Base-by-base conservation (phyloP, 164 flowering plant species). In the Buxus sempervirens region DNA sequence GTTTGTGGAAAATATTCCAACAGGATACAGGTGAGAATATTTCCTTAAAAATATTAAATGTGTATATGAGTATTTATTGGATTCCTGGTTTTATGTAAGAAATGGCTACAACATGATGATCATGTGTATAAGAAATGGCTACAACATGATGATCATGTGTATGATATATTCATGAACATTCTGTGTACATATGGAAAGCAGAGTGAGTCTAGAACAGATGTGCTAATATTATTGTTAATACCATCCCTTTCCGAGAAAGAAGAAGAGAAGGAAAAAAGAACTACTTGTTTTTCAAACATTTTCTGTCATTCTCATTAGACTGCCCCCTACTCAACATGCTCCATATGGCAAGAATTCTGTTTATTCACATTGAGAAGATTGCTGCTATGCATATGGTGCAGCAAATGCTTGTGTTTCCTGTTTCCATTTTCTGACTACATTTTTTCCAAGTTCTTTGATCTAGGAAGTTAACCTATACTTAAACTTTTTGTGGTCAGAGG, bases 1-100 rank as follows among this genome's bases (percentile, higher is more conserved):
- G 89, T 90, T 81, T 90, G 88, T 57, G 96, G 90, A 49, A 90
- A 76, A 78, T 90, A 88, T 79, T 96, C 90, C 0, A 93, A 90
- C 85, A 93, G 90, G 75, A 93, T 90, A 73, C 90, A 93, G 98
- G 98, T 88, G 60, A 68, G 45, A 27, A 27, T 28, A 7, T 56
- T 32, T 32, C 3, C 7, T 32, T 32, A 3, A 3, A 32, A 3
- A 18, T 42, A 14, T 21, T 14, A 42, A 9, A 41, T 20, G 58
- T 60, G 22, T 42, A n/a, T 24, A 21, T n/a, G 36, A 22, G 15
- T 4, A 8, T 64, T 16, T 60, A 32, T 32, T 32, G 2, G n/a
- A n/a, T n/a, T n/a, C n/a, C n/a, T n/a, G n/a, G n/a, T n/a, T 41
- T 32, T 36, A 10, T 70, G 62, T 87, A 88, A 90, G 82, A 69